phyloP scores from a whole-genome alignment of 768 basidiomycete species.

The Collybiopsis confluens region DNA sequence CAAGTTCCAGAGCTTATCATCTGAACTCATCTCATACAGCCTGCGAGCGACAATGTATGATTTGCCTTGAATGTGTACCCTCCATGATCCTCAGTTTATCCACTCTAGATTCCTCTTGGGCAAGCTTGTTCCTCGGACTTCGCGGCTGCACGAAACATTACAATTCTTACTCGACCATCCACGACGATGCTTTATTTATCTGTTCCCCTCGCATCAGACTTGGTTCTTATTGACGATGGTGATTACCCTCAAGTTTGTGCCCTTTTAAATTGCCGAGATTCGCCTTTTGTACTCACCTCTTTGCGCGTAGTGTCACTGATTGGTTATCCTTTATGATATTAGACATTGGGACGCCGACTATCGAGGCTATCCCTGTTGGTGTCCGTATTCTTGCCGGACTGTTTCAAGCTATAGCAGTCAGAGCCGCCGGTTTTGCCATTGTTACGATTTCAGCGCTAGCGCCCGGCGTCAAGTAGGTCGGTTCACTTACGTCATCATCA shows the following conservation, averaged over 20 bases:
- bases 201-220: constrained; percentile 92
- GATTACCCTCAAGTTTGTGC: constrained; percentile 62
- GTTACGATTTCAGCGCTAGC: constrained; percentile 71
- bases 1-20: background rate
- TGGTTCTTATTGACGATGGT: constrained; percentile 82
- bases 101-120: constrained; percentile 80
- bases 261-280: background rate
- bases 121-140: constrained; percentile 54
- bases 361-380: constrained; percentile 66
- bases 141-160: constrained; percentile 71
- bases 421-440: constrained; percentile 84
- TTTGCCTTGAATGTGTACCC: constrained; percentile 1
- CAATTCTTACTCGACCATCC: constrained; percentile 95
- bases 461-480: constrained; percentile 85
- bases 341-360: constrained; percentile 74
- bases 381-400: constrained; percentile 70
- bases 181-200: constrained; percentile 83
- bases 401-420: constrained; percentile 76
- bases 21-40: constrained; percentile 29
- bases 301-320: constrained; percentile 57
- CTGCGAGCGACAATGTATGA: constrained; percentile 80
- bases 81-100: too few relatives aligned
- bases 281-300: background rate
- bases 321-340: constrained; percentile 89
- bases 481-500: too few relatives aligned